Conservation (phyloP, 192 early-diverging fungal genomes). For the Entrophospora sp. region DNA sequence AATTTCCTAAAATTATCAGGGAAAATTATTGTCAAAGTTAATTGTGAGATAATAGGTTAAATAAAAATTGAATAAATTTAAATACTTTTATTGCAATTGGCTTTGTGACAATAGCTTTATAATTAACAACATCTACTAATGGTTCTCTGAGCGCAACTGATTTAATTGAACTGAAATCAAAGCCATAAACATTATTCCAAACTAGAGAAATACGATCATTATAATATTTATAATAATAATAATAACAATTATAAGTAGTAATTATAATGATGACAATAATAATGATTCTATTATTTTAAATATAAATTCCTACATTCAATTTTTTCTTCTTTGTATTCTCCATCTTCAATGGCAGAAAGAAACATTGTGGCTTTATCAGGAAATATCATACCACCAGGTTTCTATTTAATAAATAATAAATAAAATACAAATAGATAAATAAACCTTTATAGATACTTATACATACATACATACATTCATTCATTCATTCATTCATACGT, state of each 20-base stretch:
- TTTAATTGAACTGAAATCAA: conserved; percentile 86
- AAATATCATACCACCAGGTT: conserved; percentile 45
- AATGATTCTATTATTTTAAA: no score
- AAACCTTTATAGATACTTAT: no score
- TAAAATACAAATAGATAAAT: neutral
- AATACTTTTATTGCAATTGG: conserved; percentile 47
- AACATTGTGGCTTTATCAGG: conserved; percentile 66
- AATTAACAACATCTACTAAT: conserved; percentile 70
- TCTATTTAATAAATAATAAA: neutral
- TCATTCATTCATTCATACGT: no score
- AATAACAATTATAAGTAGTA: no score
- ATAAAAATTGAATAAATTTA: neutral
- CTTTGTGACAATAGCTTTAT: conserved; percentile 58
- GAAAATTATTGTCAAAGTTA: neutral
- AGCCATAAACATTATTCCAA: conserved; percentile 94
- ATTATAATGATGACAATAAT: no score
- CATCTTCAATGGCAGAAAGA: conserved; percentile 66
- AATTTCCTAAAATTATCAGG: conserved; percentile 32
- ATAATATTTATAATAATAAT: neutral
- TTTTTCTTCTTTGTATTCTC: conserved; percentile 73
- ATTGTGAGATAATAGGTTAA: neutral
- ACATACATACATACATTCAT: no score
- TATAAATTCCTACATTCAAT: conserved; percentile 44
- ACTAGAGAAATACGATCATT: conserved; percentile 20
- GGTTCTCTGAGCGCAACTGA: conserved; percentile 63